Base-by-base conservation (phyloP, 768 basidiomycete species). In the Russula dissimulans region DNA sequence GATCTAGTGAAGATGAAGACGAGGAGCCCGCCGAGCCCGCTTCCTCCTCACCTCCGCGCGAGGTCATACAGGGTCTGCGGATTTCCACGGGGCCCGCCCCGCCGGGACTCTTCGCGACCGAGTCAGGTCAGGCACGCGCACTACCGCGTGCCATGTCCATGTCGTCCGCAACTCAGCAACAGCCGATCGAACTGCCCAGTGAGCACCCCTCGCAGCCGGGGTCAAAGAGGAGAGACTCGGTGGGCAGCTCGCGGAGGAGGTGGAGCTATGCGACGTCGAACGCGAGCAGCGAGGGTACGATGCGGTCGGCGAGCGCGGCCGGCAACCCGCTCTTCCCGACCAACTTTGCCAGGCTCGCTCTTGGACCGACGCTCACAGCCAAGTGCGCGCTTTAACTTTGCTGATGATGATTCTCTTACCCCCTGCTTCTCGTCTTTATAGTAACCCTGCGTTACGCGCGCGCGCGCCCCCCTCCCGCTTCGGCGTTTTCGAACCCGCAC, bases 311-410 rank as follows among this genome's bases (percentile, higher is more conserved):
- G 87, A 89, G 64, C 78, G 89, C 5, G 77, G 75, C 86, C 2
- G 91, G 89, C 0, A 81, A 84, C 64, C 91, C 90, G 14, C 73
- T 92, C 7, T 95, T 95, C 74, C 88, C 89, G 3, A 86, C 82
- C 65, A 89, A 81, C 68, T 95, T 92, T 71, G 81, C 87, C 36
- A 79, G 80, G 56, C 71, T 92, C 63, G 79, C 81, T 29, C 65
- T 79, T 39, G 81, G 80, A 38, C 89, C 89, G 22, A 90, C 86
- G 26, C 72, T 91, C 66, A 71, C 73, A 14, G 80, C 79, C 17
- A 82, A 76, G 79, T 79, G 66, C 47, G 79, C 70, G 8, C 12
- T 15, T 17, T 36, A 8, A 32, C 41, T 5, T 32, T 29, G 15
- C 51, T 47, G 18, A 34, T 32, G 36, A 43, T 26, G 5, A 29